A percentile compares a stretch with the other conserved stretches of the same genome.
These are phyloP conservation scores for Raddia guianensis DNA, from an alignment of 176 grass and related monocot species.

Conservation along the genomic window DNA sequence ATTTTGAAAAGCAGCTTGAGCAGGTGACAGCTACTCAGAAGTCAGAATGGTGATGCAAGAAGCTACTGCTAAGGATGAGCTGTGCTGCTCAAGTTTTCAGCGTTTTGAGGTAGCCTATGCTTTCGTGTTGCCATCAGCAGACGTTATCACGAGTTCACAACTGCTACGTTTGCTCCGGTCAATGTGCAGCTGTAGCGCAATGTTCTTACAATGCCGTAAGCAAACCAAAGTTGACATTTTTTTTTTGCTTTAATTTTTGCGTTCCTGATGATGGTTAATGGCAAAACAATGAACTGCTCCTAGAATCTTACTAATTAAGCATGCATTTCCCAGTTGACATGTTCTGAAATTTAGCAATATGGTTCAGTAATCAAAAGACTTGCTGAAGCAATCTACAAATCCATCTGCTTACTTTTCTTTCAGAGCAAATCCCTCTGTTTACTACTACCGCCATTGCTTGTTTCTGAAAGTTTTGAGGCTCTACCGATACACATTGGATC, in stretches of 20 bases:
- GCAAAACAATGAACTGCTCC: not conserved
- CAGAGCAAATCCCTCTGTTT: too few species aligned
- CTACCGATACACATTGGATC: not conserved
- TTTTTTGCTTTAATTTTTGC: not conserved
- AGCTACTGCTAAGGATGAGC: not conserved
- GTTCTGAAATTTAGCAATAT: not conserved
- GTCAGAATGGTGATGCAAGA: not conserved
- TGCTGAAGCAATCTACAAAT: not conserved
- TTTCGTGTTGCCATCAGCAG: conserved; percentile 29
- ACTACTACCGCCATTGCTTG: not conserved
- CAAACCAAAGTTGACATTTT: not conserved
- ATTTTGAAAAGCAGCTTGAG: too few species aligned
- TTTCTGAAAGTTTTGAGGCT: not conserved
- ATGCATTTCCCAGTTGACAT: too few species aligned
- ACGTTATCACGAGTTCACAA: conserved; percentile 11
- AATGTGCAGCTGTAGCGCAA: conserved; percentile 34
- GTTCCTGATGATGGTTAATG: not conserved
- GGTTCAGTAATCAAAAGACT: not conserved
- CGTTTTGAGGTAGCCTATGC: not conserved
- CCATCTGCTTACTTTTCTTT: not conserved
- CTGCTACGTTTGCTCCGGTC: conserved; percentile 15
- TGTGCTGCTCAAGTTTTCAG: conserved; percentile 24
- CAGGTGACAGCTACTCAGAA: conserved; percentile 2
- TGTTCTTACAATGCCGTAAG: not conserved
- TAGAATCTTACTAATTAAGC: not conserved